Conservation (phyloP, 345 rosid species). For the Triadica sebifera region DNA sequence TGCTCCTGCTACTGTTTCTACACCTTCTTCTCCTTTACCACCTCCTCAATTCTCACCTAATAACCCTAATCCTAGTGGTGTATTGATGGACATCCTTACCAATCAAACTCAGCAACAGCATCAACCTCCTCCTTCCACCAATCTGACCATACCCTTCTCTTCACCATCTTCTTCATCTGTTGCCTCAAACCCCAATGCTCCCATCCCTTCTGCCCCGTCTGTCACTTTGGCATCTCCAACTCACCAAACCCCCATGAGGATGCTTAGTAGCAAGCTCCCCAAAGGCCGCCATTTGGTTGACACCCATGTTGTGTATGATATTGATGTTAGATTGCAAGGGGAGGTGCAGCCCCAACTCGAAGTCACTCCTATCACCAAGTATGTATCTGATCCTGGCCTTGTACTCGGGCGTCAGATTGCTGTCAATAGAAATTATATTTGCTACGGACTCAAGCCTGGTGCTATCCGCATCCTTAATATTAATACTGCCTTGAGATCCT, state of each 20-base stretch:
- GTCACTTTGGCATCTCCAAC: conserved; percentile 33
- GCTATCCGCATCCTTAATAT: conserved; percentile 77
- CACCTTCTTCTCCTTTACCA: conserved; percentile 10
- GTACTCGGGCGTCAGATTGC: conserved; percentile 83
- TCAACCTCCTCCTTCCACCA: too few species aligned
- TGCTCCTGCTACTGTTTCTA: conserved; percentile 10
- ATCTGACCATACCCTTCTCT: too few species aligned
- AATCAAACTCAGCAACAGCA: conserved; percentile 23
- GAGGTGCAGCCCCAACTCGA: conserved; percentile 84
- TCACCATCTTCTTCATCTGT: conserved; percentile 20
- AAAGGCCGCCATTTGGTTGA: conserved; percentile 64
- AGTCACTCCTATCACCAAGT: conserved; percentile 88
- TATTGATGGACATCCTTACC: conserved; percentile 28
- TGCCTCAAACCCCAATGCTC: conserved; percentile 19
- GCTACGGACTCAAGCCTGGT: conserved; percentile 86
- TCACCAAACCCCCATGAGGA: conserved; percentile 35
- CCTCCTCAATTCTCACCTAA: conserved; percentile 8
- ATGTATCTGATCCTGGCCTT: conserved; percentile 80
- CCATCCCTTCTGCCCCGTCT: conserved; percentile 21
- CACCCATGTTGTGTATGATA: conserved; percentile 54
- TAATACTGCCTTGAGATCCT: conserved; percentile 73
- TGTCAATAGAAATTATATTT: conserved; percentile 67
- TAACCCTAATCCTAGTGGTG: conserved; percentile 18
- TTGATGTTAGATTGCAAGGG: conserved; percentile 56
- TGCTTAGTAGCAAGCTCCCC: conserved; percentile 53